Evolutionary conservation across 2,329 filamentous ascomycete genomes (phyloP).

Genomic region (Cladosporium sp.): DNA sequence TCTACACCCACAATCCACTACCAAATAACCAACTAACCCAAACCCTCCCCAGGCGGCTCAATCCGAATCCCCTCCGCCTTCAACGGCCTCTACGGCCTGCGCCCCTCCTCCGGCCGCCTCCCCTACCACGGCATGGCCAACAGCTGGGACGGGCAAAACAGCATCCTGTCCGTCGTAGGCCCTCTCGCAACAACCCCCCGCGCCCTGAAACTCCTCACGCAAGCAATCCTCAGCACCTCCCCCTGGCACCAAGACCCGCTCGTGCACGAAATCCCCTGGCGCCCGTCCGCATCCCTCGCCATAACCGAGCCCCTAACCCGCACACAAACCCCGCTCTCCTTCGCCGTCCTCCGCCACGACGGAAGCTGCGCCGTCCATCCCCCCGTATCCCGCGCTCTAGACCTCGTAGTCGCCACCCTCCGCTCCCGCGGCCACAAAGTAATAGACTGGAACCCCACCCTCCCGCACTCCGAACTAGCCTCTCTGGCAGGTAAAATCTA

Average conservation of each 20-base stretch:
- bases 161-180: slow-evolving; percentile 58
- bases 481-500: slow-evolving; percentile 35
- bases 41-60: slow-evolving; percentile 44
- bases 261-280: slow-evolving; percentile 62
- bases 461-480: slow-evolving; percentile 37
- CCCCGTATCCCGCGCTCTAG: slow-evolving; percentile 52
- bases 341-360: slow-evolving; percentile 53
- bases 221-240: slow-evolving; percentile 51
- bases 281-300: slow-evolving; percentile 44
- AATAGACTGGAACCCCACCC: slow-evolving; percentile 55
- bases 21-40: slow-evolving; percentile 29
- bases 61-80: slow-evolving; percentile 57
- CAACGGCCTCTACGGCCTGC: slow-evolving; percentile 53
- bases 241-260: slow-evolving; percentile 65
- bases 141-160: slow-evolving; percentile 60
- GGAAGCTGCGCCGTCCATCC: slow-evolving; percentile 50
- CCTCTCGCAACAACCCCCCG: slow-evolving; percentile 55
- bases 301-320: slow-evolving; percentile 24
- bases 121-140: slow-evolving; percentile 57
- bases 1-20: too few relatives aligned
- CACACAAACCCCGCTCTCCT: slow-evolving; percentile 38
- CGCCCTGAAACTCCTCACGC: slow-evolving; percentile 52
- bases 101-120: slow-evolving; percentile 51
- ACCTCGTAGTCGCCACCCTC: slow-evolving; percentile 47
- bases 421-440: slow-evolving; percentile 52